A percentile compares a stretch with the other conserved stretches of the same genome.
Conservation (phyloP, 2,329 filamentous ascomycete species). For the Paradendryphiella salina region DNA sequence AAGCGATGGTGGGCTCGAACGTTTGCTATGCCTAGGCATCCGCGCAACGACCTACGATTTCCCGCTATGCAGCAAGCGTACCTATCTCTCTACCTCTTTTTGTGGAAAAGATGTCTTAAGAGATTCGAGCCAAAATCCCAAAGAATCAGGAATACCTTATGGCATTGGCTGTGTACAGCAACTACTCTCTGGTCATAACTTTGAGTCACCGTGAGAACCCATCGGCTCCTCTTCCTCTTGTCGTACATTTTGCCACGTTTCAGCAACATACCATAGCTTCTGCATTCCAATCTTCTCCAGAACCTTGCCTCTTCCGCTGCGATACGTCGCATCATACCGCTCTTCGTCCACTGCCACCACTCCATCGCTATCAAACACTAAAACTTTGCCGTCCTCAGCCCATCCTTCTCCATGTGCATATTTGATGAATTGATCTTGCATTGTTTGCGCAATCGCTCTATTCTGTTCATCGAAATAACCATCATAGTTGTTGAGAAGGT, state of each 20-base stretch:
- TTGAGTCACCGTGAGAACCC: not conserved
- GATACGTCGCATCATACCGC: conserved; percentile 30
- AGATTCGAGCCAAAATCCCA: too few relatives aligned
- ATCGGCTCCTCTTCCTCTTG: conserved; percentile 18
- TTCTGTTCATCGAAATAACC: conserved; percentile 18
- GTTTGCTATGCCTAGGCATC: too few relatives aligned
- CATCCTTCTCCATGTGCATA: conserved; percentile 33
- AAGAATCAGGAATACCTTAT: too few relatives aligned
- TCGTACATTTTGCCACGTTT: conserved; percentile 37
- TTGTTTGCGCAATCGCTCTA: conserved; percentile 14
- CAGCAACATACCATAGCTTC: conserved; percentile 31
- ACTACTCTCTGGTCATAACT: not conserved
- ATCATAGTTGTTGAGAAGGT: conserved; percentile 35
- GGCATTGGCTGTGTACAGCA: too few relatives aligned
- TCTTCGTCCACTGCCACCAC: conserved; percentile 17
- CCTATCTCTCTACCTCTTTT: too few relatives aligned
- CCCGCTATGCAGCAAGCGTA: too few relatives aligned
- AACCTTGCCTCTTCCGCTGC: conserved; percentile 28
- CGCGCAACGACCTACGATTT: too few relatives aligned
- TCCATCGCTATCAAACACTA: conserved; percentile 27
- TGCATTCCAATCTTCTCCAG: conserved; percentile 25
- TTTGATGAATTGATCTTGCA: conserved; percentile 32
- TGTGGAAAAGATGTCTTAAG: too few relatives aligned
- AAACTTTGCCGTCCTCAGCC: conserved; percentile 21
- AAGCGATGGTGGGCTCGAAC: too few relatives aligned